Conservation (phyloP, 2,329 filamentous ascomycete genomes). For the Penicillium sp. region DNA sequence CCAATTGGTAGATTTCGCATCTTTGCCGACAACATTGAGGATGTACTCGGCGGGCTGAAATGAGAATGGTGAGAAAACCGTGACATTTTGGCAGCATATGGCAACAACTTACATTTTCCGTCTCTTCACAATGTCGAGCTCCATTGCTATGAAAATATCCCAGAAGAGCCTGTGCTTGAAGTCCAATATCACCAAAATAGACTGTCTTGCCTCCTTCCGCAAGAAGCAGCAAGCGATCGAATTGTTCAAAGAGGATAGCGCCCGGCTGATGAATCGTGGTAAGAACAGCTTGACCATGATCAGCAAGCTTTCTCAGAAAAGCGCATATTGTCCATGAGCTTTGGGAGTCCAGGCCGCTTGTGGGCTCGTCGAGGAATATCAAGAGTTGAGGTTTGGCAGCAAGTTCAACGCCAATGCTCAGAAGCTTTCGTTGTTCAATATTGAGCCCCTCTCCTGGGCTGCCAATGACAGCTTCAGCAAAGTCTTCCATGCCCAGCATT, state of each 20-base stretch:
- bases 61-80: too few relatives aligned
- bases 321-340: conserved; percentile 83
- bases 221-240: conserved; percentile 60
- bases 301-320: conserved; percentile 78
- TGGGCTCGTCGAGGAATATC: conserved; percentile 89
- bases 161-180: conserved; percentile 55
- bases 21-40: too few relatives aligned
- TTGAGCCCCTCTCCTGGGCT: conserved; percentile 73
- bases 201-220: conserved; percentile 62
- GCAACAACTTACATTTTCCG: too few relatives aligned
- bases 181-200: conserved; percentile 64
- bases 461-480: conserved; percentile 83
- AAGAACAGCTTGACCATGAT: conserved; percentile 79
- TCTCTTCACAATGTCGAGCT: too few relatives aligned
- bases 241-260: conserved; percentile 83
- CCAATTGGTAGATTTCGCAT: too few relatives aligned
- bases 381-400: conserved; percentile 84
- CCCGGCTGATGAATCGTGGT: conserved; percentile 92
- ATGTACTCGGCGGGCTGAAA: too few relatives aligned
- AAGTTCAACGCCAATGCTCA: conserved; percentile 90
- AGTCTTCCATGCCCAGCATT: conserved; percentile 83
- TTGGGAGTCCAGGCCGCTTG: conserved; percentile 84
- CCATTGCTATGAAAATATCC: conserved; percentile 61
- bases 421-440: conserved; percentile 64
- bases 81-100: too few relatives aligned